phyloP scores from a whole-genome alignment of 768 basidiomycete species.

The Agaricus sinodeliciosus region DNA sequence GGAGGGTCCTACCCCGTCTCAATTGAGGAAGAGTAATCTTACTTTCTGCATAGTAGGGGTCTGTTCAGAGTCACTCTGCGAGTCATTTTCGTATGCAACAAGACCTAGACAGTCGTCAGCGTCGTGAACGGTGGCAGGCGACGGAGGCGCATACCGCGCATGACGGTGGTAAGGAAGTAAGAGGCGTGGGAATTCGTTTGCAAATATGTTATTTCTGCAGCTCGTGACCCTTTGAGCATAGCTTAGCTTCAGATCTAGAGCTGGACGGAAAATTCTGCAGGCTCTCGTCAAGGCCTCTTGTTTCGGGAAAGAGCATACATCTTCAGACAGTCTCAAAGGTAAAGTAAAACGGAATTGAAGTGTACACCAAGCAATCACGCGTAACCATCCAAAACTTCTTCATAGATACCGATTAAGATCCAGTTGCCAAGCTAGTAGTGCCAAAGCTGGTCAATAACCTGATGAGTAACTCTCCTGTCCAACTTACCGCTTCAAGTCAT shows the following conservation, averaged over 20 bases:
- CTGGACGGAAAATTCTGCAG: too few relatives aligned
- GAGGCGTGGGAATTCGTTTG: too few relatives aligned
- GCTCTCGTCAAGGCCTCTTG: too few relatives aligned
- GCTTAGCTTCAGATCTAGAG: too few relatives aligned
- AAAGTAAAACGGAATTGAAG: too few relatives aligned
- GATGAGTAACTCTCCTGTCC: background rate
- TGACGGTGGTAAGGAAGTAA: constrained; percentile 11
- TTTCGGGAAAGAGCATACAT: too few relatives aligned
- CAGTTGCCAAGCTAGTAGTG: background rate
- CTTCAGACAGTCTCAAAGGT: too few relatives aligned
- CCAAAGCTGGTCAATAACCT: background rate
- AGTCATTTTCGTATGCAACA: constrained; percentile 58
- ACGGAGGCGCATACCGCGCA: constrained; percentile 17
- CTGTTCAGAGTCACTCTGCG: constrained; percentile 50
- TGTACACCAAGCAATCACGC: background rate
- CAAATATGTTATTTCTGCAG: too few relatives aligned
- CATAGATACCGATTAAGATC: background rate
- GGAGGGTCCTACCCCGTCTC: constrained; percentile 53
- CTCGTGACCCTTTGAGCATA: too few relatives aligned
- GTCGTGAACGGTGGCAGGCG: background rate
- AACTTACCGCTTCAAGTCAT: constrained; percentile 9
- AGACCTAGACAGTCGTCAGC: constrained; percentile 34
- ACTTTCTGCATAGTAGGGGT: constrained; percentile 45
- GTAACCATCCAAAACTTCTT: background rate
- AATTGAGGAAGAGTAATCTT: constrained; percentile 41